phyloP scores from a whole-genome alignment of 2,329 filamentous ascomycete species.

The Orbilia oligospora region DNA sequence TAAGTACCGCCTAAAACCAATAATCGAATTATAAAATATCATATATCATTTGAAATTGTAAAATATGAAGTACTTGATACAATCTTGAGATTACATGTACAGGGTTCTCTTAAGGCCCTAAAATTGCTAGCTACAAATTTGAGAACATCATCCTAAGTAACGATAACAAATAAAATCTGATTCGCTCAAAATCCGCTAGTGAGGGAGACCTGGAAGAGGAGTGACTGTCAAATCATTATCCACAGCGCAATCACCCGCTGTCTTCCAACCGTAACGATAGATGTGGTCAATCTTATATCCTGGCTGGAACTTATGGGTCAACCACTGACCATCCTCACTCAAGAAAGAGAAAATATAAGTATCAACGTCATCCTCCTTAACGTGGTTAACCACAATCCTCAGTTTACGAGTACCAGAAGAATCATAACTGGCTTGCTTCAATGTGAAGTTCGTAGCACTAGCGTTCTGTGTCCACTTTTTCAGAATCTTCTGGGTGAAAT shows the following conservation, averaged over 20 bases:
- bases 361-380: background rate
- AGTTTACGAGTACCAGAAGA: background rate
- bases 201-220: background rate
- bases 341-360: constrained; percentile 22
- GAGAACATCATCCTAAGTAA: too few relatives aligned
- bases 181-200: too few relatives aligned
- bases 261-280: background rate
- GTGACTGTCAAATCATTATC: constrained; percentile 12
- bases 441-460: background rate
- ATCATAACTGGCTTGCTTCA: constrained; percentile 15
- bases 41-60: too few relatives aligned
- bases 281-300: background rate
- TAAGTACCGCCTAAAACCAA: too few relatives aligned
- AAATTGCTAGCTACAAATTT: too few relatives aligned
- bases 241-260: background rate
- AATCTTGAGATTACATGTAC: too few relatives aligned
- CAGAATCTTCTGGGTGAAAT: constrained; percentile 9
- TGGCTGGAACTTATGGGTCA: constrained; percentile 5
- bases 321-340: background rate
- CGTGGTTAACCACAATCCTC: background rate
- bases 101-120: too few relatives aligned
- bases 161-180: background rate
- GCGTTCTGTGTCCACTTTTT: background rate
- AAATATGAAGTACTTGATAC: too few relatives aligned
- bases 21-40: too few relatives aligned